Evolutionary conservation across 164 flowering plant species (phyloP).

Genomic region (Piper longum): DNA sequence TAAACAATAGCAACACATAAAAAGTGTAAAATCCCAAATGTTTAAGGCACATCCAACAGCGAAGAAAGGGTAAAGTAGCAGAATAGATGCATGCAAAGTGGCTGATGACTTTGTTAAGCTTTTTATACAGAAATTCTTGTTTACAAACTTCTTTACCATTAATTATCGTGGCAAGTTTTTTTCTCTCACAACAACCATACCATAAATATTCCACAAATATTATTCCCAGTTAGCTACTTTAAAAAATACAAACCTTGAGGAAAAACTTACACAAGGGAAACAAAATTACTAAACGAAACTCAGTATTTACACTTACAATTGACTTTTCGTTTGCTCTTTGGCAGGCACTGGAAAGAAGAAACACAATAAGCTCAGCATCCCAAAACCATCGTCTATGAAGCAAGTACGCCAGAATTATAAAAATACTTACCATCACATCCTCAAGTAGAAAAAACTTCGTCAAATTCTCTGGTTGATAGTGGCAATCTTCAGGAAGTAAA

Average conservation of each 20-base stretch:
- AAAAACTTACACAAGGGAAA: no score
- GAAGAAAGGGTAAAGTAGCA: not conserved
- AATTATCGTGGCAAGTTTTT: no score
- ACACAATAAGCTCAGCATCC: constrained; percentile 1
- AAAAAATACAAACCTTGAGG: no score
- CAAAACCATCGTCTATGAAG: constrained; percentile 1
- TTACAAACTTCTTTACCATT: no score
- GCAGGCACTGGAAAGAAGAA: constrained; percentile 55
- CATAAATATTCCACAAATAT: not conserved
- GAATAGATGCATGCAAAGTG: no score
- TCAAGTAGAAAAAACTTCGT: constrained; percentile 91
- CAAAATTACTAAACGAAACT: not conserved
- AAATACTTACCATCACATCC: constrained; percentile 44
- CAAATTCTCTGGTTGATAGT: constrained; percentile 90
- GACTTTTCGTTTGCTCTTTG: constrained; percentile 38
- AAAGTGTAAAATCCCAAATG: not conserved
- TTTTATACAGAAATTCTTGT: no score
- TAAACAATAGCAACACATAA: constrained; percentile 1
- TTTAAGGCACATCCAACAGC: not conserved
- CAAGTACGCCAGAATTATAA: not conserved
- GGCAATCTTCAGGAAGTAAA: constrained; percentile 92
- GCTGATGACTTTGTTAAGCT: no score
- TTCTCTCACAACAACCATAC: not conserved
- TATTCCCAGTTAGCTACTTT: not conserved
- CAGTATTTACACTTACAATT: constrained; percentile 25